Evolutionary conservation across 805 yeast species (phyloP).

Genomic region (Metschnikowia shivogae): DNA sequence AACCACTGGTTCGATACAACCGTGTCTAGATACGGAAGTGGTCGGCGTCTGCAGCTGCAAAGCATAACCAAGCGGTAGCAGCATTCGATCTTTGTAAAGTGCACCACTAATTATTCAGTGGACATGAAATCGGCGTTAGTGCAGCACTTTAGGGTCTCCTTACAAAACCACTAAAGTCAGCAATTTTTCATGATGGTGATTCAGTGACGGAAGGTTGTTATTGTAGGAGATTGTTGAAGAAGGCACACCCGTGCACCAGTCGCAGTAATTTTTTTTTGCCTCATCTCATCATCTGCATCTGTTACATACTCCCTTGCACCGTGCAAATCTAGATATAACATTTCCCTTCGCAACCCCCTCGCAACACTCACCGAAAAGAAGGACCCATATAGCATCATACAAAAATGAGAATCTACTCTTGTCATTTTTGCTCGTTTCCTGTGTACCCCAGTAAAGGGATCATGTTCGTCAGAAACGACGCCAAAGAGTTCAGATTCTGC

Average conservation of each 20-base stretch:
- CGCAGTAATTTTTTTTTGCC: conserved; percentile 10
- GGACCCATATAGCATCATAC: conserved; percentile 8
- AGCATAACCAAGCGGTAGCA: no score
- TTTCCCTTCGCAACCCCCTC: conserved; percentile 6
- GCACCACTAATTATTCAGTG: no score
- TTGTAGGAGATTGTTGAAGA: neutral
- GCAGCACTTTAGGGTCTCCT: no score
- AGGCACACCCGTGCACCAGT: conserved; percentile 16
- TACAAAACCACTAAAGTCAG: no score
- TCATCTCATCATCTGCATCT: conserved; percentile 14
- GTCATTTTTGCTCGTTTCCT: conserved; percentile 97
- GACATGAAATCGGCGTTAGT: no score
- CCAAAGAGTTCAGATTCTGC: conserved; percentile 95
- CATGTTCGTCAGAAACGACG: conserved; percentile 96
- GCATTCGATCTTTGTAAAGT: no score
- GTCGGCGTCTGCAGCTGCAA: no score
- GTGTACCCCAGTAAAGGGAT: conserved; percentile 86
- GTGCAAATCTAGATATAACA: conserved; percentile 1
- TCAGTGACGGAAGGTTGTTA: neutral
- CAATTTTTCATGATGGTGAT: no score
- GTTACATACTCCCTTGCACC: conserved; percentile 3
- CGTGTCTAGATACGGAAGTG: no score
- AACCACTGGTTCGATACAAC: neutral
- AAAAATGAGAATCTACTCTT: conserved; percentile 77
- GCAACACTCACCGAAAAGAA: neutral